Percentiles rank a stretch among this genome's conserved stretches.
Evolutionary conservation across 805 yeast genomes (phyloP).

Genomic region (Blastobotrys robertii): DNA sequence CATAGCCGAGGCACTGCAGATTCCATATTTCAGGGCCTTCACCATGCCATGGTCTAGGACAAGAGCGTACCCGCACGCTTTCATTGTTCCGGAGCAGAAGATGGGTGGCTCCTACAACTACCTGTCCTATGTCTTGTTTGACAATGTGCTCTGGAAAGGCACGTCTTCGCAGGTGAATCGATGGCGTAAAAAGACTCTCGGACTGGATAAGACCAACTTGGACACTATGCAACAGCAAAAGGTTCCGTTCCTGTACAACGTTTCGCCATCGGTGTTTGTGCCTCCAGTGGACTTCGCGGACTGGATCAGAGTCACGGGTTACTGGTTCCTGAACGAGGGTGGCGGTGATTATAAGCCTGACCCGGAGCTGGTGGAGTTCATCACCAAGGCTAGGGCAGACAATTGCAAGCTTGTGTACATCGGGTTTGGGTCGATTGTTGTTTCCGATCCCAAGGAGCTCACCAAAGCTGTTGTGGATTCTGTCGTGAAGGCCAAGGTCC

Average conservation of each 20-base stretch:
- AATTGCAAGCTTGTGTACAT: constrained; percentile 73
- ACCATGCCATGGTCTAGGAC: constrained; percentile 99
- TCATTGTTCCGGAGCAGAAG: constrained; percentile 87
- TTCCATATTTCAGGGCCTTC: constrained; percentile 89
- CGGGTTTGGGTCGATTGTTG: constrained; percentile 95
- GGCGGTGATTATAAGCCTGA: constrained; percentile 50
- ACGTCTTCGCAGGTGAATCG: constrained; percentile 75
- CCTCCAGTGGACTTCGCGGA: constrained; percentile 90
- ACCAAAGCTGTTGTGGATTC: constrained; percentile 74
- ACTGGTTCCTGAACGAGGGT: constrained; percentile 82
- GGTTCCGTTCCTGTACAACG: constrained; percentile 81
- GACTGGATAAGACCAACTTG: constrained; percentile 59
- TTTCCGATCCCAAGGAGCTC: constrained; percentile 66
- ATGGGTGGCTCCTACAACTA: constrained; percentile 90
- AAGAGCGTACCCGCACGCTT: constrained; percentile 93
- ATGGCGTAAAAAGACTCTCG: constrained; percentile 69
- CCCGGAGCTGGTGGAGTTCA: constrained; percentile 44
- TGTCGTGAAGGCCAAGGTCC: constrained; percentile 67
- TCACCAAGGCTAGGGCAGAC: constrained; percentile 48
- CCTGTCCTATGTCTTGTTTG: constrained; percentile 87
- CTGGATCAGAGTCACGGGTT: constrained; percentile 94
- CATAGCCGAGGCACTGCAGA: constrained; percentile 81
- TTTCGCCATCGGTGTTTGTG: constrained; percentile 81
- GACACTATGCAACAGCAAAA: constrained; percentile 63
- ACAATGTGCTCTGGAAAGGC: constrained; percentile 89